Base-by-base conservation (phyloP, 768 basidiomycete genomes). In the Cyclocybe cylindracea region DNA sequence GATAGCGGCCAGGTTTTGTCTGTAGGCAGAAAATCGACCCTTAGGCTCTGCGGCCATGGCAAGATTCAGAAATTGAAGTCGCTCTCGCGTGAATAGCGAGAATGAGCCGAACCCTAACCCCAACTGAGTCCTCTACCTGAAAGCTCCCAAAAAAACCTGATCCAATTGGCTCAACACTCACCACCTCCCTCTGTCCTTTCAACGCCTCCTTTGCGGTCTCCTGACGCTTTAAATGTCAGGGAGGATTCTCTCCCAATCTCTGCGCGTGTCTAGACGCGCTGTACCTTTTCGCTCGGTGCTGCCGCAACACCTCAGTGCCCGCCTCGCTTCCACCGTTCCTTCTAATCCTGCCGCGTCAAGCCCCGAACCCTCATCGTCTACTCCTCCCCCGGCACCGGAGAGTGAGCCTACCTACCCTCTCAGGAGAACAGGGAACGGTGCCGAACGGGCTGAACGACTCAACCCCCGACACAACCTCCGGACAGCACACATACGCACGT, bases 1-100 rank as follows among this genome's bases (percentile, higher is more conserved):
- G 9, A 94, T 61, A 1, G 77, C 70, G 13, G 75, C 70, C 32
- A 94, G 78, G 0, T 80, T 79, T 31, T 77, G 67, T 55, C 68
- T 80, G 71, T 81, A 87, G 6, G 75, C 71, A 5, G 70, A 63
- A 51, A 80, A 76, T 32, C 71, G 70, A 50, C 68, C 64, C 39
- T 62, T 47, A 9, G 60, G 60, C 29, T 36, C 47, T 16, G 56
- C 44, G 14, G 59, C 43, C 61, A 65, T 65, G 40, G 31, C 31
- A 42, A 47, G 33, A 31, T 24, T 24, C 24, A 24, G 5, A 24
- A 24, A 24, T 24, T 24, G 33, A 47, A 40, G 32, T 24, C 38
- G 18, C 42, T 19, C 33, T 16, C 33, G 46, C 11, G 18, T 3
- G 46, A 39, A 6, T 14, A 39, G 10, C 8, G 19, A 36, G 29